Evolutionary conservation across 495 filamentous ascomycete species (phyloP).

Genomic region (Neurospora intermedia): DNA sequence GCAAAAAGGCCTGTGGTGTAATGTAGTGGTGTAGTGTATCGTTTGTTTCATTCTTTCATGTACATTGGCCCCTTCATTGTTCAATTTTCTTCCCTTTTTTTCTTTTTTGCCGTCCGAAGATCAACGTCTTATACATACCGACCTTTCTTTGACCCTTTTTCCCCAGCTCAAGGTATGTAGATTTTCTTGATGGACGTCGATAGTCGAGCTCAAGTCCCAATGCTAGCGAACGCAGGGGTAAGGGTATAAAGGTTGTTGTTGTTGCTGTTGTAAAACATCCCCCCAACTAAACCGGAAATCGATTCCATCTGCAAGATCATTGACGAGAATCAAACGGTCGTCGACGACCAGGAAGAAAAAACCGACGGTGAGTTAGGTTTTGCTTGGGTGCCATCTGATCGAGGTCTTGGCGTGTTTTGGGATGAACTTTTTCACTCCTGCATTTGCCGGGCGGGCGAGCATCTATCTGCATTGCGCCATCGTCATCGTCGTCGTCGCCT

Average conservation of each 20-base stretch:
- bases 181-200: neutral
- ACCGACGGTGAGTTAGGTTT: neutral
- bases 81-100: neutral
- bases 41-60: neutral
- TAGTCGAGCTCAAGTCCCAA: neutral
- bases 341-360: too few species aligned
- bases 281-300: neutral
- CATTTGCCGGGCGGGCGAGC: neutral
- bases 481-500: neutral
- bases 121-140: neutral
- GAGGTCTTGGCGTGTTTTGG: neutral
- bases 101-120: neutral
- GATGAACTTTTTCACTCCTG: neutral
- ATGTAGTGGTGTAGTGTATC: neutral
- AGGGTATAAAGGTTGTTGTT: neutral
- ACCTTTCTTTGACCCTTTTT: neutral
- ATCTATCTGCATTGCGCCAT: neutral
- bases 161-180: neutral
- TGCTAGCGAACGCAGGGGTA: neutral
- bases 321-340: neutral
- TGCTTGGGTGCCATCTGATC: neutral
- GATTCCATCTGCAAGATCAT: neutral
- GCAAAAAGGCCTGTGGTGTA: too few species aligned
- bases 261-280: neutral
- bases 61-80: neutral